phyloP scores from a whole-genome alignment of 331 rosid species.

The Pyrus hybrid region DNA sequence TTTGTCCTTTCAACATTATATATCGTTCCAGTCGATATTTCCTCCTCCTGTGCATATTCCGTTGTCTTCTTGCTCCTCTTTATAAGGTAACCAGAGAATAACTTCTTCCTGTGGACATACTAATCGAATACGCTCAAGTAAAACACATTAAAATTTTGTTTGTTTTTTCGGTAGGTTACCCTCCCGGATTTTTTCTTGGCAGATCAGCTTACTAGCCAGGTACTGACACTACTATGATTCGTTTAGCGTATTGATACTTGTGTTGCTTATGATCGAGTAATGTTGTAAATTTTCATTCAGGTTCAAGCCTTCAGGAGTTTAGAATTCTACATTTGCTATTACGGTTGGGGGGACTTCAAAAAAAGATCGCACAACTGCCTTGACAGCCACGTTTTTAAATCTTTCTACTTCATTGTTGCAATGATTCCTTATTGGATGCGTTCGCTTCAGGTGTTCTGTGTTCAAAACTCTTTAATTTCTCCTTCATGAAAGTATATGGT shows the following conservation, averaged over 20 bases:
- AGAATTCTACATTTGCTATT: slow-evolving; percentile 69
- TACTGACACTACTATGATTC: background rate
- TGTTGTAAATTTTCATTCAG: slow-evolving; percentile 23
- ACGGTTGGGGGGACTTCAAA: slow-evolving; percentile 59
- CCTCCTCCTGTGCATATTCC: slow-evolving; percentile 33
- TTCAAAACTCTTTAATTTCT: background rate
- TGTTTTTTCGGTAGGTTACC: slow-evolving; percentile 34
- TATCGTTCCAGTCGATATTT: slow-evolving; percentile 58
- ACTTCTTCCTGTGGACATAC: background rate
- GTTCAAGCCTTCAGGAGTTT: slow-evolving; percentile 75
- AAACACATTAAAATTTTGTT: background rate
- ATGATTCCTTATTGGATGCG: slow-evolving; percentile 76
- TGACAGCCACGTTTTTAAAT: slow-evolving; percentile 28
- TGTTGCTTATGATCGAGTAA: background rate
- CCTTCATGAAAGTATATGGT: background rate
- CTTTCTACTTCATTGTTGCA: slow-evolving; percentile 55
- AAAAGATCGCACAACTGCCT: slow-evolving; percentile 53
- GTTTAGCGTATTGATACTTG: background rate
- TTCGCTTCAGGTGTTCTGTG: slow-evolving; percentile 43
- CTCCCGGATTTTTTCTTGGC: slow-evolving; percentile 70
- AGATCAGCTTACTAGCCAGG: slow-evolving; percentile 89
- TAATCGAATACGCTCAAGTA: background rate
- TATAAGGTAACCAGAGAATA: slow-evolving; percentile 50
- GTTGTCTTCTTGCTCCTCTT: slow-evolving; percentile 63
- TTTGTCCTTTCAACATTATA: slow-evolving; percentile 58